Percentiles rank a stretch among this genome's conserved stretches.
phyloP scores from a whole-genome alignment of 306 rosid genomes.

The Medicago ruthenica region DNA sequence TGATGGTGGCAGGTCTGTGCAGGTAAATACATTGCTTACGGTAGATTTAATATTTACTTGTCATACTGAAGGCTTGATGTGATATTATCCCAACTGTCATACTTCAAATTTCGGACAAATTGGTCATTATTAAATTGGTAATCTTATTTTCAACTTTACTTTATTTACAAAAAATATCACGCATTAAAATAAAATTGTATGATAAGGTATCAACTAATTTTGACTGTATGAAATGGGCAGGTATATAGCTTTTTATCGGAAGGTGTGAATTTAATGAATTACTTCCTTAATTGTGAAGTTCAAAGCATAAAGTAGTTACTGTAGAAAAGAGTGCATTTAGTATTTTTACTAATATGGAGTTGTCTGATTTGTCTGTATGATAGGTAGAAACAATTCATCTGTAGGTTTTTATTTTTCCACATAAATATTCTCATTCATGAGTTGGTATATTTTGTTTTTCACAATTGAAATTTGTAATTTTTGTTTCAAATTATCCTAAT shows the following conservation, averaged over 20 bases:
- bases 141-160: background rate
- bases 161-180: background rate
- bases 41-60: conserved; percentile 28
- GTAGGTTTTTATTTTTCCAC: background rate
- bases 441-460: conserved; percentile 13
- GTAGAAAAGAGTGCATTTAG: conserved; percentile 3
- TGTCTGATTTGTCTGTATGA: conserved; percentile 5
- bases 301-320: conserved; percentile 4
- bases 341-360: background rate
- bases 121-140: background rate
- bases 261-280: conserved; percentile 1
- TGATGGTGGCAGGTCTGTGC: conserved; percentile 97
- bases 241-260: background rate
- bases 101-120: background rate
- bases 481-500: conserved; percentile 21
- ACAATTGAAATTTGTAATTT: conserved; percentile 5
- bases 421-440: conserved; percentile 9
- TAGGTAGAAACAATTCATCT: conserved; percentile 3
- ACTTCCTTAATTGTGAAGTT: background rate
- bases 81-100: background rate
- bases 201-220: background rate
- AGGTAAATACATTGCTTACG: conserved; percentile 55
- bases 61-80: conserved; percentile 22
- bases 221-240: background rate
- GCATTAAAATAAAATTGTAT: conserved; percentile 5